phyloP scores from a whole-genome alignment of 495 filamentous ascomycete genomes.

The Rhizodiscina lignyota region DNA sequence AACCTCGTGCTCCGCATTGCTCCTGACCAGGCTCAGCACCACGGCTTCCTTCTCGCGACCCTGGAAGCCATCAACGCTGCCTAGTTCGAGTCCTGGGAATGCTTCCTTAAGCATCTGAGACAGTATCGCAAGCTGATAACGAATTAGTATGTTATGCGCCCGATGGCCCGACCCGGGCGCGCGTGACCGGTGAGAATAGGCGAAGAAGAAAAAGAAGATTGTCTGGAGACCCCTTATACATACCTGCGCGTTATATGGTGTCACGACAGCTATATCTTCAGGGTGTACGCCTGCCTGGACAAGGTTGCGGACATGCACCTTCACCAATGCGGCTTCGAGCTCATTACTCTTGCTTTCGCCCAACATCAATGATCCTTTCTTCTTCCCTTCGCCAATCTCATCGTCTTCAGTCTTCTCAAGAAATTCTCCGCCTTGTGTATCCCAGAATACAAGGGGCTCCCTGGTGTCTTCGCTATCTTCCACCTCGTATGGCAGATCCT shows the following conservation, averaged over 20 bases:
- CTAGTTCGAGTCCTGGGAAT: slow-evolving; percentile 74
- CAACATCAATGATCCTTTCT: slow-evolving; percentile 29
- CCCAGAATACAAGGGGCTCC: slow-evolving; percentile 82
- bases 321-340: slow-evolving; percentile 71
- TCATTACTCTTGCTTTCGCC: slow-evolving; percentile 90
- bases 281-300: slow-evolving; percentile 61
- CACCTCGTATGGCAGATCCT: slow-evolving; percentile 63
- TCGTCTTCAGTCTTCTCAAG: slow-evolving; percentile 42
- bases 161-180: no score
- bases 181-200: no score
- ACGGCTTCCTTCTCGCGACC: slow-evolving; percentile 95
- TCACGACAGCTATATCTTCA: slow-evolving; percentile 82
- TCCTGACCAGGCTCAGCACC: slow-evolving; percentile 77
- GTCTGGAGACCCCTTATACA: slow-evolving; percentile 6
- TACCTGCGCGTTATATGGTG: slow-evolving; percentile 90
- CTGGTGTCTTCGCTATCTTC: slow-evolving; percentile 71
- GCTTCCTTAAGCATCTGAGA: slow-evolving; percentile 56
- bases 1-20: slow-evolving; percentile 71
- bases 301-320: slow-evolving; percentile 53
- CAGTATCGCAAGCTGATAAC: slow-evolving; percentile 47
- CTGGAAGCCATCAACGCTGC: slow-evolving; percentile 94
- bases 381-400: slow-evolving; percentile 26
- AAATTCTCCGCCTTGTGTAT: slow-evolving; percentile 91
- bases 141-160: slow-evolving; percentile 4
- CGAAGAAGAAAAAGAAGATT: no score